A percentile compares a stretch with the other conserved stretches of the same genome.
These are phyloP conservation scores for Oidiodendron maius DNA, from an alignment of 495 filamentous ascomycete genomes.

Conservation along the genomic window DNA sequence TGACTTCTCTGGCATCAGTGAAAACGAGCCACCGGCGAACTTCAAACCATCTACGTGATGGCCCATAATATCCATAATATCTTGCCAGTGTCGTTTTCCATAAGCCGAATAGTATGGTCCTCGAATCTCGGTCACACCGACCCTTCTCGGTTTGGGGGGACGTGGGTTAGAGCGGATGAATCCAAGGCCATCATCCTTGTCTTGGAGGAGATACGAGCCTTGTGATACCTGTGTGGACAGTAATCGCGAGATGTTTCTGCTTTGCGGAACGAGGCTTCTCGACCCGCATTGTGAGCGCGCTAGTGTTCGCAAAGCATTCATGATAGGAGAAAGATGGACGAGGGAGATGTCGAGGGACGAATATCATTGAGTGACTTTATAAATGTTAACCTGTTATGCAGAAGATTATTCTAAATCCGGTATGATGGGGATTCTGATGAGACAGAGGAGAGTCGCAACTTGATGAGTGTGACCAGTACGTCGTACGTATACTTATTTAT, in stretches of 20 bases:
- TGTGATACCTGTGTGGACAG: neutral
- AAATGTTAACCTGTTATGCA: no score
- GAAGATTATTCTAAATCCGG: no score
- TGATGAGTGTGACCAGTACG: no score
- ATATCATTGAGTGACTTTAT: no score
- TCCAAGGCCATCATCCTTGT: neutral
- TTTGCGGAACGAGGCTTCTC: no score
- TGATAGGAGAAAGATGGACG: no score
- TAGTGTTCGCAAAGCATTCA: no score
- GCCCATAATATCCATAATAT: neutral
- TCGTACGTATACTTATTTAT: no score
- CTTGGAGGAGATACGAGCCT: neutral
- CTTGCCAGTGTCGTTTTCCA: neutral
- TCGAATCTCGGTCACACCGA: neutral
- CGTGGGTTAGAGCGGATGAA: neutral
- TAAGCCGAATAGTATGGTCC: neutral
- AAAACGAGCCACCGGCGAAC: neutral
- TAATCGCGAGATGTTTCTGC: neutral
- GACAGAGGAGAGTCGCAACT: no score
- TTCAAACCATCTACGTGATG: neutral
- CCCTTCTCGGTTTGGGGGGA: neutral
- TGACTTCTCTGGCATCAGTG: neutral
- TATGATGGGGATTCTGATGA: no score
- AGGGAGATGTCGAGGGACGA: no score
- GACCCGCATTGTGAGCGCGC: no score